phyloP scores from a whole-genome alignment of 1,284 basidiomycete genomes.

The Cutaneotrichosporon dermatis region DNA sequence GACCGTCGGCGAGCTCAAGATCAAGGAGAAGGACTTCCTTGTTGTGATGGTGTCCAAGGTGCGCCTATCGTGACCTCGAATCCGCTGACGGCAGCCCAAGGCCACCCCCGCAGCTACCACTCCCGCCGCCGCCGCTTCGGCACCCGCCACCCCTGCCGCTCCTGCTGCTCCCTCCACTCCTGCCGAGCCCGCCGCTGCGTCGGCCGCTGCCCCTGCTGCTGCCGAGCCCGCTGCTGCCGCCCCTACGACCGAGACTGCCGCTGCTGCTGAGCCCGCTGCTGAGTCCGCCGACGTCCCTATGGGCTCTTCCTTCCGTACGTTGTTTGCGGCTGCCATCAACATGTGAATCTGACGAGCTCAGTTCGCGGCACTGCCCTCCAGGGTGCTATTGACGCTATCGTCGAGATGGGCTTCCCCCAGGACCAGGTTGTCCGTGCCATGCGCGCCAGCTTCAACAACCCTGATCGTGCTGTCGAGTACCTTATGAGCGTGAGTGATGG shows the following conservation, averaged over 20 bases:
- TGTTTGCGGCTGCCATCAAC: not conserved
- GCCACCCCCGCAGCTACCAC: slow-evolving; percentile 35
- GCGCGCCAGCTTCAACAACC: slow-evolving; percentile 95
- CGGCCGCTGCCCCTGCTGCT: slow-evolving; percentile 30
- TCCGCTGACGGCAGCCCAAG: slow-evolving; percentile 35
- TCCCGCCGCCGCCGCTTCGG: slow-evolving; percentile 38
- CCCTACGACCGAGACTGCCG: slow-evolving; percentile 39
- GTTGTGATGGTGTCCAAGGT: slow-evolving; percentile 97
- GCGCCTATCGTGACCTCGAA: not conserved
- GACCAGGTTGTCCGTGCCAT: slow-evolving; percentile 82
- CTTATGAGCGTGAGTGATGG: slow-evolving; percentile 71
- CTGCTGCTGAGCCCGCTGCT: slow-evolving; percentile 23
- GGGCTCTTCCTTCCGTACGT: slow-evolving; percentile 43
- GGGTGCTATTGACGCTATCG: slow-evolving; percentile 70
- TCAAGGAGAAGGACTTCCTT: slow-evolving; percentile 99
- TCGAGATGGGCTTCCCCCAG: slow-evolving; percentile 90
- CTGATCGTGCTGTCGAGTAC: slow-evolving; percentile 96
- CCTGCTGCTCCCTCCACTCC: slow-evolving; percentile 31
- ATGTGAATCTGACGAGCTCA: slow-evolving; percentile 14
- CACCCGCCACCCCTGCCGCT: slow-evolving; percentile 27
- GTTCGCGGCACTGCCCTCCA: slow-evolving; percentile 73
- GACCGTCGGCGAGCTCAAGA: slow-evolving; percentile 78
- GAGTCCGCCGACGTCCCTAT: slow-evolving; percentile 4
- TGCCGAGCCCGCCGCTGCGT: slow-evolving; percentile 19
- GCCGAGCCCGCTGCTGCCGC: slow-evolving; percentile 27